Evolutionary conservation across 495 filamentous ascomycete genomes (phyloP), one percentile per base, ranked within the genome.

Genomic region (Podospora sp.): DNA sequence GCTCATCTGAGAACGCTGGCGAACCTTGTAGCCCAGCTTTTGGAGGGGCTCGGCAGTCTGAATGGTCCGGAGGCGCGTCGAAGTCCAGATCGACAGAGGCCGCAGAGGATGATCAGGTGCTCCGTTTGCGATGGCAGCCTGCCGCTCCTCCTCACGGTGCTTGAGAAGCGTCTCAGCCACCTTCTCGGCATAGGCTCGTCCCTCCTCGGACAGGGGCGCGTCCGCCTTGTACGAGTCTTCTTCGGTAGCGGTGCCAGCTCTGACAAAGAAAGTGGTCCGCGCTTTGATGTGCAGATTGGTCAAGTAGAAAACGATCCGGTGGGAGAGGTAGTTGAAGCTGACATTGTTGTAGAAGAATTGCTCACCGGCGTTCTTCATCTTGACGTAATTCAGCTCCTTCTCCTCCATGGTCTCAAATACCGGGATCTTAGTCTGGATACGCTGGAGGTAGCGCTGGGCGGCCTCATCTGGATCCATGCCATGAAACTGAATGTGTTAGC

Each of bases 301-400:
- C 49, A 99, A 85, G 76, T 97, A 99, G 78, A 98, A 98, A 50
- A 99, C 94, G 64, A 99, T 98, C 51, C 95, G 86, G 74, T 98
- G 91, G 20, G 92, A 94, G 35, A 99, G 85, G 75, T 98, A 99
- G 29, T 92, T 93, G 77, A 98, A 98, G 72, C 88, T 91, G 73
- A 93, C 91, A 69, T 97, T 97, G 81, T 98, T 99, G 71, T 97
- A 91, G 65, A 91, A 89, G 64, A 98, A 86, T 56, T 89, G 82
- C 76, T 96, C 89, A n/a, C 96, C 96, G 8, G 96, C 96, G 73
- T 99, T 98, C 70, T 97, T 96, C 93, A 99, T 97, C 87, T 97
- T 98, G 83, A 98, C 92, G 75, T 93, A 99, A 73, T 97, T 97
- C 64, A 98, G 82, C 66, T 97, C 93, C 29, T 85, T 82, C 73